Conservation (phyloP, 805 yeast species). For the Wickerhamiella dianesei region DNA sequence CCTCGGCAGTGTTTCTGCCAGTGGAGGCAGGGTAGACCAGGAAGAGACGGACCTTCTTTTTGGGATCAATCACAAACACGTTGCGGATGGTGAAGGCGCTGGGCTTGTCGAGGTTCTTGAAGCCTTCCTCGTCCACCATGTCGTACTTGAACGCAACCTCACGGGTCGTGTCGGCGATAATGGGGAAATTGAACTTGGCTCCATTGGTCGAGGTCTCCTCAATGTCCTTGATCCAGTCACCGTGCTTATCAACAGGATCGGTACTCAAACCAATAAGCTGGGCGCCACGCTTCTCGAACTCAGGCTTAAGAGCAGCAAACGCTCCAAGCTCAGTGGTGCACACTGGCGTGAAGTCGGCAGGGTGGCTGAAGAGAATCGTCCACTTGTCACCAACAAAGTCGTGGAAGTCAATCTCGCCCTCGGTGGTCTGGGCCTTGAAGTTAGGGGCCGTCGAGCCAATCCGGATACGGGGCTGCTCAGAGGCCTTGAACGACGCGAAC, state of each 20-base stretch:
- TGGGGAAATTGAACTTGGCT: conserved; percentile 69
- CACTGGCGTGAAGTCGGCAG: conserved; percentile 93
- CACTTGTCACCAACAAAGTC: conserved; percentile 74
- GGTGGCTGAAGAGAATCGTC: conserved; percentile 85
- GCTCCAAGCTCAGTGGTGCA: conserved; percentile 96
- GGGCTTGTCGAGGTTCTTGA: conserved; percentile 58
- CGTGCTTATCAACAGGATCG: conserved; percentile 66
- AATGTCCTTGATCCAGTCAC: conserved; percentile 80
- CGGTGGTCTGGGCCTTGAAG: conserved; percentile 69
- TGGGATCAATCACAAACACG: conserved; percentile 82
- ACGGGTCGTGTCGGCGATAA: conserved; percentile 76
- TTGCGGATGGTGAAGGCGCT: conserved; percentile 81
- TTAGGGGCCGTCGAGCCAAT: conserved; percentile 82
- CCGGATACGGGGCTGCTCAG: conserved; percentile 38
- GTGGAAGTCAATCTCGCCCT: conserved; percentile 76
- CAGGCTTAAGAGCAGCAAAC: conserved; percentile 77
- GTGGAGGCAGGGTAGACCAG: conserved; percentile 86
- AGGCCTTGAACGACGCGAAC: conserved; percentile 16
- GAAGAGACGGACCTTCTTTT: conserved; percentile 74
- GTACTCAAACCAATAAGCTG: conserved; percentile 86
- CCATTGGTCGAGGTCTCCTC: conserved; percentile 65
- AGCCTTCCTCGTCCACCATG: conserved; percentile 79
- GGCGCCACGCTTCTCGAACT: conserved; percentile 70
- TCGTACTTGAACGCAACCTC: conserved; percentile 74
- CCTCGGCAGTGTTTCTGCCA: conserved; percentile 90